Evolutionary conservation across 2,329 filamentous ascomycete species (phyloP), one percentile per base, ranked within the genome.

Genomic region (Arthrobotrys entomopaga): DNA sequence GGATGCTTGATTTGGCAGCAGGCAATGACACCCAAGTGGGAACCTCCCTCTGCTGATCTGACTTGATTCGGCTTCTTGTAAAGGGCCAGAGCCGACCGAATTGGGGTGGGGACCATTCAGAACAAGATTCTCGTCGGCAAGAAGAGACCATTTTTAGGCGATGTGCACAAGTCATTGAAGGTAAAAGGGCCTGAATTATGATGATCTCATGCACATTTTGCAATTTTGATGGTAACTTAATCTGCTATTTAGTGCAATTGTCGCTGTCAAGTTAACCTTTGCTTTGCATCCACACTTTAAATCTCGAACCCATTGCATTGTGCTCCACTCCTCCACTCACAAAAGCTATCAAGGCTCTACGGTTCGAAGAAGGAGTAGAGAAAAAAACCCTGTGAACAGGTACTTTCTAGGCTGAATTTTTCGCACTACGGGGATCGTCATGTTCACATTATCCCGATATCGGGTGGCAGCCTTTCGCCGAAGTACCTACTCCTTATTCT

Each of bases 231-330:
- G 42, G 58, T 63, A 52, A 40, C 49, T 64, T 70, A 63, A 52
- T 57, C 65, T 52, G 49, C 58, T 57, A 52, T 64, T n/a, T n/a
- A n/a, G n/a, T n/a, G n/a, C n/a, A n/a, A n/a, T n/a, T 70, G 65
- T 64, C 52, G 58, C 65, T 70, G 65, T 70, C 65, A 70, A 70
- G 58, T 64, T 64, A 70, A 64, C 50, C 65, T 63, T 34, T 34
- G 29, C 29, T 34, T 69, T 52, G 29, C 58, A 42, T 63, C 65
- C 65, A 70, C 58, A 63, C 65, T 46, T 69, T 63, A 70, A 63
- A 60, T 73, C 69, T 66, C 69, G 61, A 65, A 54, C 38, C 42
- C 26, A 20, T 43, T 38, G 52, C 40, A 19, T 46, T 19, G 29
- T 46, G 59, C 43, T 48, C 53, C 58, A 61, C 57, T 24, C 38